phyloP scores from a whole-genome alignment of 805 yeast species.

The Cyberlindnera subsufficiens region DNA sequence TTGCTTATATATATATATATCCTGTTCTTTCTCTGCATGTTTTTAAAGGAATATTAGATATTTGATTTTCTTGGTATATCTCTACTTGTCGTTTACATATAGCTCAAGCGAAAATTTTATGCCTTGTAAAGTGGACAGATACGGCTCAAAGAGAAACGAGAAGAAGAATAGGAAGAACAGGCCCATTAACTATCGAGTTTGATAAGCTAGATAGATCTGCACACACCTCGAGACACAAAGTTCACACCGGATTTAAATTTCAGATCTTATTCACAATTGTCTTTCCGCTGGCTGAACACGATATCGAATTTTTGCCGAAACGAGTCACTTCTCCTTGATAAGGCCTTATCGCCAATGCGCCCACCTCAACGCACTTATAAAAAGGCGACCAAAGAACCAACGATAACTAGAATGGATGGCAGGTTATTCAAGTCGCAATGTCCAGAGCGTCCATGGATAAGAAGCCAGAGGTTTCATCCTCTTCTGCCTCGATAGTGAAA shows the following conservation, averaged over 20 bases:
- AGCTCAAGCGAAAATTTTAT: neutral
- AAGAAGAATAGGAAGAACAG: neutral
- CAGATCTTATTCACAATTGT: neutral
- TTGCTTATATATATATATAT: no score
- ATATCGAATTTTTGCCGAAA: conserved; percentile 3
- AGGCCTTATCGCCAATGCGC: neutral
- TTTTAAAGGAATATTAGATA: no score
- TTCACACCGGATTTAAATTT: neutral
- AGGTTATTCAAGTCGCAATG: neutral
- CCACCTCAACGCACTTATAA: neutral
- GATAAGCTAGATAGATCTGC: neutral
- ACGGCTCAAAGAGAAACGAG: neutral
- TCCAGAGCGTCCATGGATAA: conserved; percentile 3
- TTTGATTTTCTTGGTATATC: no score
- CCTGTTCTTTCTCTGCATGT: no score
- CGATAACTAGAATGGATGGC: neutral
- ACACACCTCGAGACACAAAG: no score
- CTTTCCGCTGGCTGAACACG: neutral
- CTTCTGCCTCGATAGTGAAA: neutral
- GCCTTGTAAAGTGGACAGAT: neutral
- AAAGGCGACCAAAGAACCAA: neutral
- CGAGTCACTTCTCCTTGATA: neutral
- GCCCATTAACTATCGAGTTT: neutral
- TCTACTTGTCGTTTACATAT: no score
- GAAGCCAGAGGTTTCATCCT: neutral